Evolutionary conservation across 768 basidiomycete genomes (phyloP).

Genomic region (Daedalea quercina): DNA sequence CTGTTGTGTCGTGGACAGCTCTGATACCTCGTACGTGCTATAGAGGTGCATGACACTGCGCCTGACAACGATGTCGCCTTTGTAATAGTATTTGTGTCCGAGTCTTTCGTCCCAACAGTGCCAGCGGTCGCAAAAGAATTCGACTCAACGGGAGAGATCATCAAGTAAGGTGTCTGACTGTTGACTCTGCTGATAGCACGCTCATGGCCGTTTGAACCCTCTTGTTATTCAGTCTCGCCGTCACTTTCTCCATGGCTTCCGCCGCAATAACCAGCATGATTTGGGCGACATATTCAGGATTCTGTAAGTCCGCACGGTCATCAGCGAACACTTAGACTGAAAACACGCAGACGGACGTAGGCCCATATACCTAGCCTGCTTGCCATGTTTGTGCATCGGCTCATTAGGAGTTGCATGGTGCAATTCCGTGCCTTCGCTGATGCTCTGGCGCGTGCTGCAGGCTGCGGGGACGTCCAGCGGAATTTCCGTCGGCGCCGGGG

Average conservation of each 20-base stretch:
- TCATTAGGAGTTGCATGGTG: constrained; percentile 55
- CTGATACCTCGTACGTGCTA: constrained; percentile 50
- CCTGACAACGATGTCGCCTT: neutral
- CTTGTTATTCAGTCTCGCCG: constrained; percentile 31
- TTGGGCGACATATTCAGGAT: constrained; percentile 46
- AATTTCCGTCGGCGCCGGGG: constrained; percentile 48
- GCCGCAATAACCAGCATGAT: constrained; percentile 40
- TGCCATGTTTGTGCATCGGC: constrained; percentile 53
- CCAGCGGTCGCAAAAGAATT: constrained; percentile 68
- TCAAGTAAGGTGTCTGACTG: constrained; percentile 40
- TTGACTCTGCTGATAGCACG: too few relatives aligned
- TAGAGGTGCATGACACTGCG: neutral
- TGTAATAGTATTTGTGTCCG: constrained; percentile 55
- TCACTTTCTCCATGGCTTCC: constrained; percentile 44
- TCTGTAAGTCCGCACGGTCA: constrained; percentile 28
- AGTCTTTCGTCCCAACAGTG: constrained; percentile 68
- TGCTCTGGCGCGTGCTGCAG: constrained; percentile 61
- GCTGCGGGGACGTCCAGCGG: constrained; percentile 56
- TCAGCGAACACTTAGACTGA: neutral
- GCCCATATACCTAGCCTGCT: constrained; percentile 47
- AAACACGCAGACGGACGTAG: constrained; percentile 52
- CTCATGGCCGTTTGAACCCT: neutral
- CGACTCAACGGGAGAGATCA: constrained; percentile 43
- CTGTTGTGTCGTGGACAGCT: constrained; percentile 53
- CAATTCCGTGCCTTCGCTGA: constrained; percentile 34